Evolutionary conservation across 768 basidiomycete genomes (phyloP).

Genomic region (Russula abietina): DNA sequence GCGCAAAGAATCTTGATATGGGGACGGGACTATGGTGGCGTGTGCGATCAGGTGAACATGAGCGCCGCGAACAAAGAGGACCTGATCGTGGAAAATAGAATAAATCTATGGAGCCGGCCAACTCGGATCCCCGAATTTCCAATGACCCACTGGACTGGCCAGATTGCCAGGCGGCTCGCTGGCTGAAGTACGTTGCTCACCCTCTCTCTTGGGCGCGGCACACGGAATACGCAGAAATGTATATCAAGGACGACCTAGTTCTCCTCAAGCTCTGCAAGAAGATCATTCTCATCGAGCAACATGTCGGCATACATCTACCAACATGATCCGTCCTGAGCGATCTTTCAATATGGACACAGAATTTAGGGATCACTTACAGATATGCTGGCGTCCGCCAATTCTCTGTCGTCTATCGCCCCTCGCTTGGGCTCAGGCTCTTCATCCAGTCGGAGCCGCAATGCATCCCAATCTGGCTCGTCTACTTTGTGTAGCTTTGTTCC

Average conservation of each 20-base stretch:
- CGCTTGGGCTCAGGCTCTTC: not conserved
- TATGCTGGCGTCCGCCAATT: not conserved
- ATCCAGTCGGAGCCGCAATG: slow-evolving; percentile 14
- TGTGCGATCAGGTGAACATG: not conserved
- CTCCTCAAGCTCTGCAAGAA: slow-evolving; percentile 13
- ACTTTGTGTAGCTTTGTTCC: slow-evolving; percentile 41
- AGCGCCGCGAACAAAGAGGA: slow-evolving; percentile 6
- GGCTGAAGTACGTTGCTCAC: too few species aligned
- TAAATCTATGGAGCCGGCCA: not conserved
- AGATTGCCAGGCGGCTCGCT: too few species aligned
- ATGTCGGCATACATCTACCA: slow-evolving; percentile 18
- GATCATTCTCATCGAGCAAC: slow-evolving; percentile 8
- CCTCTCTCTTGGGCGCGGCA: not conserved
- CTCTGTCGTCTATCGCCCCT: not conserved
- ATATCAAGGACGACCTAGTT: not conserved
- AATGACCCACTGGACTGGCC: not conserved
- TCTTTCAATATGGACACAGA: not conserved
- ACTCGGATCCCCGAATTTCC: not conserved
- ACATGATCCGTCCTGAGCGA: not conserved
- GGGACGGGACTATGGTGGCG: not conserved
- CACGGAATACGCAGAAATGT: not conserved
- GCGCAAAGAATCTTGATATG: slow-evolving; percentile 14
- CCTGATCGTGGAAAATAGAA: not conserved
- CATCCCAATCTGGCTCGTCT: slow-evolving; percentile 57
- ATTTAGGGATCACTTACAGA: slow-evolving; percentile 1